Base-by-base conservation (phyloP, 1,139 yeast genomes). In the Protomyces gravidus region DNA sequence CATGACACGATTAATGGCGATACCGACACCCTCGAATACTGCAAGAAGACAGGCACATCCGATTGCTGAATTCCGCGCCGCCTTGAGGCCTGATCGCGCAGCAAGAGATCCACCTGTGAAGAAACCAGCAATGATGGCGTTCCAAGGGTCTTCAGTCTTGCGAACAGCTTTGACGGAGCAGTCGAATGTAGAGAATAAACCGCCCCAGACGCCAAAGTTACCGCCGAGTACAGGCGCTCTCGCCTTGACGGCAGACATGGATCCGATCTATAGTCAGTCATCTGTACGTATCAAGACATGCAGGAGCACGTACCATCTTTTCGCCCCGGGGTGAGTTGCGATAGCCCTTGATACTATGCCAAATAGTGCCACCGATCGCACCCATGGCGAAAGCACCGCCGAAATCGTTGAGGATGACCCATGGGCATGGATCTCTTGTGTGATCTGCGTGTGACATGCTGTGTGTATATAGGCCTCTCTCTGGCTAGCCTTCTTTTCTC, bases 361-460 rank as follows among this genome's bases (percentile, higher is more conserved):
- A 92, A 65, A 94, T 85, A 68, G 94, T 84, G 66, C 99, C 99
- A 76, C 98, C 86, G 45, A 60, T 62, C 11, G 64, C 63, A 75
- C 99, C 99, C 97, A 92, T 90, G 70, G 97, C 84, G 70, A 89
- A 92, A 62, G 98, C 97, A 72, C 97, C 97, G 70, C 99, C 99
- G 70, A 92, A 92, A 78, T 92, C 99, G 75, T 85, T 90, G 66
- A 92, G 77, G 67, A 92, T 89, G 65, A 92, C 97, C 67, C 90
- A 82, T 63, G 98, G 99, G 78, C 99, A 92, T 69, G 99, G 99
- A 73, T 92, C 99, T 83, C 98, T 87, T 49, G 96, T 83, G 75
- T 92, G 98, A 77, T 94, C 98, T 62, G 97, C 96, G 51, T 53
- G 58, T 46, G 58, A 50, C 58, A 53, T 53, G 27, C 23, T 21